Conservation (phyloP, 140 eudicot genomes). For the Flaveria floridana region DNA sequence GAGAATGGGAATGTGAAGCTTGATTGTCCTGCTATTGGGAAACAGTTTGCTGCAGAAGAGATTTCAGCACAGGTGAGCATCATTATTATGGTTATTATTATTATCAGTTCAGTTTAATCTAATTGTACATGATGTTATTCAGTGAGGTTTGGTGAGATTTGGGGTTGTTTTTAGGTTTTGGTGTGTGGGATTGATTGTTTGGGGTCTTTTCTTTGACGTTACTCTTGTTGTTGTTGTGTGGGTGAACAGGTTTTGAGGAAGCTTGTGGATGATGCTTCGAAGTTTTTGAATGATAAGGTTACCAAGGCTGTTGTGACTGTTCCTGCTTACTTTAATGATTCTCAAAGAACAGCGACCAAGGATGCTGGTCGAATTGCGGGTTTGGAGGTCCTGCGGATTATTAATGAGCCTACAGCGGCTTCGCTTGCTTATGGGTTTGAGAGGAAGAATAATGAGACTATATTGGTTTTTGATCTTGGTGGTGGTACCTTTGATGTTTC, state of each 20-base stretch:
- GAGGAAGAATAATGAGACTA: constrained; percentile 82
- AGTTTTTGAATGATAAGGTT: constrained; percentile 76
- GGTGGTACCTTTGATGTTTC: constrained; percentile 97
- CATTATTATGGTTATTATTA: too few species aligned
- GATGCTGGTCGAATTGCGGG: constrained; percentile 97
- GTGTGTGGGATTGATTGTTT: neutral
- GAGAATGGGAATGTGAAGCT: constrained; percentile 85
- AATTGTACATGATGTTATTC: neutral
- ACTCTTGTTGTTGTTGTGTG: neutral
- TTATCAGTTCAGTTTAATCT: too few species aligned
- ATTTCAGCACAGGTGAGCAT: constrained; percentile 71
- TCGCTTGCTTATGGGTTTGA: constrained; percentile 92
- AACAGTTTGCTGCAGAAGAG: constrained; percentile 72
- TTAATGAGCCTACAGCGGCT: constrained; percentile 95
- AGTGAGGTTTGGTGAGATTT: constrained; percentile 8
- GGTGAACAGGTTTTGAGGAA: constrained; percentile 64
- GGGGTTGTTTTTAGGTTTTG: neutral
- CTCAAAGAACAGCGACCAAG: constrained; percentile 92
- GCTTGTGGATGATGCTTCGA: constrained; percentile 95
- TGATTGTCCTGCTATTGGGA: constrained; percentile 80
- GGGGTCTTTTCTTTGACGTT: neutral
- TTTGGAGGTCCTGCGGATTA: constrained; percentile 78
- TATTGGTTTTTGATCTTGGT: constrained; percentile 90
- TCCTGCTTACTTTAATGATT: constrained; percentile 94
- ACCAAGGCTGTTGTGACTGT: constrained; percentile 92